Base-by-base conservation (phyloP, 2,329 filamentous ascomycete genomes). In the Hymenoscyphus scutula region DNA sequence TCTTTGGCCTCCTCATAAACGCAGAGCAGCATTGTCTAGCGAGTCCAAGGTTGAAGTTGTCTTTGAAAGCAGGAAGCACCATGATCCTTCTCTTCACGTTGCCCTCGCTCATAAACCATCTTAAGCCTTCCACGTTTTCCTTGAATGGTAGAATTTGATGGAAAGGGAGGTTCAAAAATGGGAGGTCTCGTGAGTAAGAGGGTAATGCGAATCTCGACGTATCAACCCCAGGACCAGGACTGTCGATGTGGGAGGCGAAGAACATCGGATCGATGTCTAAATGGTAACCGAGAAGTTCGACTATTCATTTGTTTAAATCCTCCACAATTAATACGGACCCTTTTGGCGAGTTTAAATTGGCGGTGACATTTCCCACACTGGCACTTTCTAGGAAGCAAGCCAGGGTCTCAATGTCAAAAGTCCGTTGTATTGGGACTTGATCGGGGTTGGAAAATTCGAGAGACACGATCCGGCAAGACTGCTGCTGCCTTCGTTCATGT, bases 241-340 rank as follows among this genome's bases (percentile, higher is more conserved):
- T 34, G 15, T 34, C 32, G 32, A 34, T 34, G 45, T 54, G 53
- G 30, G 53, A 54, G 27, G 53, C 53, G 27, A 54, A 54, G 59
- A 61, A 64, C 13, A 61, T 41, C 11, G 62, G 62, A 27, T 64
- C 59, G 25, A 64, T 62, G 19, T 61, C 59, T 13, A 62, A 41
- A 32, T 19, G 17, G 3, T 55, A 41, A 4, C 62, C 62, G 2
- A 64, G 27, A 15, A 27, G 29, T 30, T 64, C 62, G 17, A 64
- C 62, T 10, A 64, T 27, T 13, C 27, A 37, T 53, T 34, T 53
- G 15, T 19, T 59, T 25, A 64, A 19, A 30, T 64, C 56, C 17
- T 61, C 62, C 13, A 64, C 53, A 29, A 64, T 59, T 10, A 63
- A 15, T 7, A 63, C 48, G 4, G 38, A 34, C 1, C 61, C 61